Conservation (phyloP, 2,329 filamentous ascomycete genomes). For the Thielaviopsis euricoi region DNA sequence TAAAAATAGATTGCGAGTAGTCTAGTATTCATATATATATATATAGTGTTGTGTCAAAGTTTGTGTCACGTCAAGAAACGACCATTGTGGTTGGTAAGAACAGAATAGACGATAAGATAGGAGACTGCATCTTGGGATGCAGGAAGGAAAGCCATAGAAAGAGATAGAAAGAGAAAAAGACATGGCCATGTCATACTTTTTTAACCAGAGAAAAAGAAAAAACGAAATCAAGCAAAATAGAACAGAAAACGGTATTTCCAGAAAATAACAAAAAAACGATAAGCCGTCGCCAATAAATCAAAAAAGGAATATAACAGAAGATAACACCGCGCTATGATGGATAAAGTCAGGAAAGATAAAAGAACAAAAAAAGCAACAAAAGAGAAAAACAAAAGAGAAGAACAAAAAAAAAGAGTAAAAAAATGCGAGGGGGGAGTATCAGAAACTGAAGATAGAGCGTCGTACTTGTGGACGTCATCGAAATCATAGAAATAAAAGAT, state of each 20-base stretch:
- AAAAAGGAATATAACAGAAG: neutral
- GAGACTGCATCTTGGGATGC: too few species aligned
- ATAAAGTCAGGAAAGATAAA: neutral
- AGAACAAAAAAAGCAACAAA: neutral
- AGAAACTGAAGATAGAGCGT: neutral
- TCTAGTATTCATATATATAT: neutral
- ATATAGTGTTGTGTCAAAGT: neutral
- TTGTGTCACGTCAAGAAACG: neutral
- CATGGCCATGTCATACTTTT: neutral
- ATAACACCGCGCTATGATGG: neutral
- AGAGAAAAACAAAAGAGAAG: neutral
- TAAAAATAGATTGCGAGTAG: too few species aligned
- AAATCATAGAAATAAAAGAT: neutral
- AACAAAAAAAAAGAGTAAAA: neutral
- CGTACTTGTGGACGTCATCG: neutral
- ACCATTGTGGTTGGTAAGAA: neutral
- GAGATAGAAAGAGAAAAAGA: neutral
- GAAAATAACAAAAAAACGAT: neutral
- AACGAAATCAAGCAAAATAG: neutral
- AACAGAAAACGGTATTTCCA: neutral
- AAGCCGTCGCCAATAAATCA: neutral
- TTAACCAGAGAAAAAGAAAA: neutral
- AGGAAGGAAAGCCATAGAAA: too few species aligned
- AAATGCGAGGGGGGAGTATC: neutral
- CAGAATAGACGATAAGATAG: neutral